These are phyloP conservation scores for Phyllosticta paracitricarpa DNA, from an alignment of 2,329 filamentous ascomycete species.

Conservation along the genomic window DNA sequence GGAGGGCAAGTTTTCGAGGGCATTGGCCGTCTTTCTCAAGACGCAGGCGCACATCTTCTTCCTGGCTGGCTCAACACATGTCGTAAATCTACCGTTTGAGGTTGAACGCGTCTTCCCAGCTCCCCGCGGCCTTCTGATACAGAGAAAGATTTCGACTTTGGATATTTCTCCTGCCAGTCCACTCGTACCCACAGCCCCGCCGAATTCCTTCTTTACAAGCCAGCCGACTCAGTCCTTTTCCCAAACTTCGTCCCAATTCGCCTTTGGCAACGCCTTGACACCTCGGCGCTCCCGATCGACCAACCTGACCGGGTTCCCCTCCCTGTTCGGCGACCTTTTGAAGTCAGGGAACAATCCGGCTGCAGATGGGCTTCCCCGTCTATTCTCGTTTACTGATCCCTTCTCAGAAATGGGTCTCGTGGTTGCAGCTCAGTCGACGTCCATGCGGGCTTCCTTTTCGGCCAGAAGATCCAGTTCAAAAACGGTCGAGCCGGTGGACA, in stretches of 20 bases:
- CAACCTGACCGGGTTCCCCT: conserved; percentile 16
- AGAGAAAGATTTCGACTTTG: conserved; percentile 59
- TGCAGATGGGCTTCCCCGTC: conserved; percentile 52
- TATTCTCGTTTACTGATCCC: conserved; percentile 80
- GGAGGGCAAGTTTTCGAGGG: conserved; percentile 30
- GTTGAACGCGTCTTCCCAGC: conserved; percentile 79
- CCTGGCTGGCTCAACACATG: conserved; percentile 74
- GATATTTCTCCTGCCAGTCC: conserved; percentile 25
- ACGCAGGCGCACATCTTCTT: conserved; percentile 93
- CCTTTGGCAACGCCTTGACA: conserved; percentile 13
- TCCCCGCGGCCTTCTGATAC: conserved; percentile 73
- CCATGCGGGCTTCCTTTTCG: conserved; percentile 12
- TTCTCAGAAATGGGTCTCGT: conserved; percentile 77
- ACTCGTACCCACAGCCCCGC: conserved; percentile 49
- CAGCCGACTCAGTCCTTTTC: conserved; percentile 11
- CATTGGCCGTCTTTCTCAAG: conserved; percentile 82
- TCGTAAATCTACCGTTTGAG: conserved; percentile 90
- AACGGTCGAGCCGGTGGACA: conserved; percentile 53
- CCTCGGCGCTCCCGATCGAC: conserved; percentile 16
- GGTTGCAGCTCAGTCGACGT: conserved; percentile 35
- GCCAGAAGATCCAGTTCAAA: conserved; percentile 23
- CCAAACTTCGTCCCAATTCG: conserved; percentile 1
- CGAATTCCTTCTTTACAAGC: conserved; percentile 67
- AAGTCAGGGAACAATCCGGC: conserved; percentile 18
- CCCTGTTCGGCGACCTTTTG: conserved; percentile 24